phyloP scores from a whole-genome alignment of 495 filamentous ascomycete species.

The Thermothielavioides terrestris region DNA sequence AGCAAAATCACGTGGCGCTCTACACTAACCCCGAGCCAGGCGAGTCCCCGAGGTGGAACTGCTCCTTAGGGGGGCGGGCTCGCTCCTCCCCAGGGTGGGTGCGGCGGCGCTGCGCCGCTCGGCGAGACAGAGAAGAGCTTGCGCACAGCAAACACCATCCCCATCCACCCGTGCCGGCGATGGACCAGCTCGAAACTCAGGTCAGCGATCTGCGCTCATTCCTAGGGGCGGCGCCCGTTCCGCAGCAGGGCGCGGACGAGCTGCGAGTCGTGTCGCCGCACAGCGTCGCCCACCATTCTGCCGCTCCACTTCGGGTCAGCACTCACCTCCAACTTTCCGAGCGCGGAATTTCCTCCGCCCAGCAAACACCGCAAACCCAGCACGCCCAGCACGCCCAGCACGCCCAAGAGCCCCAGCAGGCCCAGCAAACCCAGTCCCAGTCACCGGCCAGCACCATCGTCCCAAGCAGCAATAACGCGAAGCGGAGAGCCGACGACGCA shows the following conservation, averaged over 20 bases:
- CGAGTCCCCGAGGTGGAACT: background rate
- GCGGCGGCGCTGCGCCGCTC: background rate
- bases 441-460: background rate
- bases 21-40: background rate
- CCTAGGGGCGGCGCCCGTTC: slow-evolving; percentile 12
- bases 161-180: too few species aligned
- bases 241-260: slow-evolving; percentile 20
- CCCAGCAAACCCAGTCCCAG: slow-evolving; percentile 10
- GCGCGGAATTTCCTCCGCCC: slow-evolving; percentile 33
- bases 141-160: too few species aligned
- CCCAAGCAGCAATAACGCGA: slow-evolving; percentile 15
- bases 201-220: slow-evolving; percentile 48
- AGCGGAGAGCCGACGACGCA: slow-evolving; percentile 33
- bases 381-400: background rate
- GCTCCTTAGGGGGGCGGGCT: background rate
- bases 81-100: background rate
- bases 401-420: background rate
- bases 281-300: slow-evolving; percentile 4
- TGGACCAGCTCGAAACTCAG: slow-evolving; percentile 49
- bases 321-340: slow-evolving; percentile 23
- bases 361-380: slow-evolving; percentile 9
- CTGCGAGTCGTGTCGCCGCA: slow-evolving; percentile 13
- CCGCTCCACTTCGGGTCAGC: slow-evolving; percentile 12
- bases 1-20: slow-evolving; percentile 6
- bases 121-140: background rate